Evolutionary conservation across 2,329 filamentous ascomycete genomes (phyloP), one percentile per base, ranked within the genome.

Genomic region (Metarhizium rileyi): DNA sequence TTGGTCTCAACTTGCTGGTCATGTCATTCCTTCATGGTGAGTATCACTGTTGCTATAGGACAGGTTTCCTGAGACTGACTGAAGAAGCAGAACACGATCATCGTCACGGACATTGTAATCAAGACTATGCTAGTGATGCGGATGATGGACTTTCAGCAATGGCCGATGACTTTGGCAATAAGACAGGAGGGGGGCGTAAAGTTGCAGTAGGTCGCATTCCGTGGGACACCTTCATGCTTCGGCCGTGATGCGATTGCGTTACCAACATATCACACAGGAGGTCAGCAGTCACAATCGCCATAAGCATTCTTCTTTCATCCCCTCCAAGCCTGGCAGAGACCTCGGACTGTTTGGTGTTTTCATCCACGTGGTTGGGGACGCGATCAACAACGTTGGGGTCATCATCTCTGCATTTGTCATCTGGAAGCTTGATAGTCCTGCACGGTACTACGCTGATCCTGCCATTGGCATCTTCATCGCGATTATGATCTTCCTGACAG

Each of bases 381-480:
- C 84, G 5, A 72, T 85, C 54, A 90, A 89, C 67, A 90, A 90
- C 57, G 63, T 89, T 10, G 85, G 84, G 9, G 85, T 90, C 52
- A 87, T 89, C 45, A 69, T 83, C 33, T 77, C 84, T 1, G 84
- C 83, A 0, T 59, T 83, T 2, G 71, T 87, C 28, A 84, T 90
- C 61, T 88, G 84, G 85, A 70, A 81, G 50, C 70, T 76, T 0
- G 61, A 73, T 27, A 80, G 76, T 27, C 69, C 76, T 1, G 70
- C 64, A 3, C 73, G 83, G 30, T 87, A 77, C 68, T 90, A 89
- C 56, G 84, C 82, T 5, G 86, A 90, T 59, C 86, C 86, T 0
- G 82, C 74, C 3, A 76, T 83, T 30, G 80, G 83, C 51, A 72
- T 86, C 62, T 81, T 75, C 46, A 90, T 90, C 57, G 76, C 83